Evolutionary conservation across 371 early-diverging fungal species (phyloP).

Genomic region (Circinella umbellata): DNA sequence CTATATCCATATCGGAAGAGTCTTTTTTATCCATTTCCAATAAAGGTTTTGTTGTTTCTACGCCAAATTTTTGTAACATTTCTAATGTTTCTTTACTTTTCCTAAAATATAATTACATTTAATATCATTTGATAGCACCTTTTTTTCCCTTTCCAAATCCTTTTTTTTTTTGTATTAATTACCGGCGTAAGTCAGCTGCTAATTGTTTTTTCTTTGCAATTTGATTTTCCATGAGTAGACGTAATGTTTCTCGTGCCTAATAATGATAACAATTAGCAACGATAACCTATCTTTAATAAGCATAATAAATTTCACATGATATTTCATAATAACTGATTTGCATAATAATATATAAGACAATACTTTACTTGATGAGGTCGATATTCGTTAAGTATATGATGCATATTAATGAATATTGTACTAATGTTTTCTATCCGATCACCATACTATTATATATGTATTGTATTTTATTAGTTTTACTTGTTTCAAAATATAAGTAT

Average conservation of each 20-base stretch:
- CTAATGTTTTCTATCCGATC: slow-evolving; percentile 66
- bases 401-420: slow-evolving; percentile 74
- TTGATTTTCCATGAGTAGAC: slow-evolving; percentile 75
- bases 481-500: neutral
- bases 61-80: slow-evolving; percentile 22
- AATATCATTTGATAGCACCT: no score
- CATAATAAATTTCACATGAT: no score
- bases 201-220: slow-evolving; percentile 58
- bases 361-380: slow-evolving; percentile 67
- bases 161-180: neutral
- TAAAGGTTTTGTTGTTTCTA: slow-evolving; percentile 15
- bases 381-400: slow-evolving; percentile 75
- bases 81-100: slow-evolving; percentile 28
- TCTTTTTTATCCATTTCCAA: neutral
- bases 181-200: slow-evolving; percentile 59
- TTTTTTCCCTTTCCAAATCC: no score
- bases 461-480: no score
- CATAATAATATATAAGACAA: neutral
- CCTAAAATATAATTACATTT: slow-evolving; percentile 5
- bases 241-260: slow-evolving; percentile 71
- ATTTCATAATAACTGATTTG: no score
- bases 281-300: no score
- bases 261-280: neutral
- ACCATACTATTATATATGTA: slow-evolving; percentile 44
- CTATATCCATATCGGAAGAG: neutral